Percentiles rank a stretch among this genome's conserved stretches.
Evolutionary conservation across 306 rosid genomes (phyloP).

Genomic region (Trichosanthes truncata): DNA sequence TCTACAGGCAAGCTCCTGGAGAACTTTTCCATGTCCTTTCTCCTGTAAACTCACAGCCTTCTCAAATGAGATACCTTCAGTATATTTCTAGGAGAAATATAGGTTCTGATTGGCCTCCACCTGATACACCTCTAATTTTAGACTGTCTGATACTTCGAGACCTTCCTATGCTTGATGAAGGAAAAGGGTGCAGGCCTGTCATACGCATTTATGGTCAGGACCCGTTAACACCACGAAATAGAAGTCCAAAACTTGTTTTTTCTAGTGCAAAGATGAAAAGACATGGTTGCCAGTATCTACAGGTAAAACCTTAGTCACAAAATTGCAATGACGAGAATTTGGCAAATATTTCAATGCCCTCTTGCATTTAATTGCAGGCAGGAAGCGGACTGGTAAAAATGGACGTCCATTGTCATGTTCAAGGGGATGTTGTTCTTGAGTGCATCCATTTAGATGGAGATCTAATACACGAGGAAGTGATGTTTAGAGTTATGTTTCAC

Average conservation of each 20-base stretch:
- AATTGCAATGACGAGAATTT: constrained; percentile 15
- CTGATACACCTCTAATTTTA: constrained; percentile 70
- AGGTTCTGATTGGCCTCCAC: constrained; percentile 89
- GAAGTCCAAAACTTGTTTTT: constrained; percentile 83
- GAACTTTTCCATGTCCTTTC: constrained; percentile 77
- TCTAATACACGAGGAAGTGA: constrained; percentile 62
- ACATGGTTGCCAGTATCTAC: constrained; percentile 48
- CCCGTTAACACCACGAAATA: constrained; percentile 57
- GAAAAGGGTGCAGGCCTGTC: constrained; percentile 78
- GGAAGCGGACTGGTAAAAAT: constrained; percentile 81
- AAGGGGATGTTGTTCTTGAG: constrained; percentile 96
- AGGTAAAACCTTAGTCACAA: constrained; percentile 50
- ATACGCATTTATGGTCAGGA: constrained; percentile 80
- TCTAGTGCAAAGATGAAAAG: constrained; percentile 46
- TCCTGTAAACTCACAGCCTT: constrained; percentile 84
- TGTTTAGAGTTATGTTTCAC: constrained; percentile 84
- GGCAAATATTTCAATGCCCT: constrained; percentile 18
- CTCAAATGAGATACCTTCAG: constrained; percentile 96
- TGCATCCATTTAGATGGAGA: constrained; percentile 73
- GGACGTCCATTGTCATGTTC: constrained; percentile 71
- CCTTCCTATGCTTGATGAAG: constrained; percentile 68
- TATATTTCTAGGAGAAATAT: constrained; percentile 81
- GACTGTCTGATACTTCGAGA: constrained; percentile 78
- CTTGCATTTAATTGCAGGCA: constrained; percentile 65
- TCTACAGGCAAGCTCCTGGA: constrained; percentile 95